Base-by-base conservation (phyloP, 148 eudicot species). In the Limonium bicolor region DNA sequence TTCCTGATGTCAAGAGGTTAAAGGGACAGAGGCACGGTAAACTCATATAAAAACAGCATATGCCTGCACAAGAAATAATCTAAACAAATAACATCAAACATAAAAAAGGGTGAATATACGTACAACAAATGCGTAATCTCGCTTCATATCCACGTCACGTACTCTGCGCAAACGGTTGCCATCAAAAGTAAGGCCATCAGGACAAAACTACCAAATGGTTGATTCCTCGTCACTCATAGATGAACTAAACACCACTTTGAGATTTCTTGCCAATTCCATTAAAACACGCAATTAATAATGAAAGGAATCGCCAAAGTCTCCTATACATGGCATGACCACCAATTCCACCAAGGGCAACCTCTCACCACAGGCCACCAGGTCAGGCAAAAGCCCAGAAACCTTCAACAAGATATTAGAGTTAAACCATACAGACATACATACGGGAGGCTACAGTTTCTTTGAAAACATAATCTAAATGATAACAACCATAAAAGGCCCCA, bases 91-190 rank as follows among this genome's bases (percentile, higher is more conserved):
- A 5, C 41, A 53, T 4, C 5, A 48, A 16, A 19, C 13, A 26
- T 1, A 19, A 55, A 12, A 41, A 33, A 40, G 48, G 39, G 66
- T 16, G 51, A 29, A 45, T 50, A 46, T 65, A 79, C 96, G 39
- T 83, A 88, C 96, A 58, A 88, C 94, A 46, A 88, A 88, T 46
- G 96, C 96, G 61, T 61, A 88, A 72, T 88, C 94, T 48, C 76
- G 78, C 94, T 88, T 88, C 96, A 88, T 83, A 70, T 83, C 96
- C 86, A 88, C 96, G 70, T 83, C 86, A 27, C 92, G 96, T 77
- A 88, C 86, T 88, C 96, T 88, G 96, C 92, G 94, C 51, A 88
- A 83, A 88, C 47, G 85, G 96, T 69, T 74, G 69, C 82, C 90
- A 87, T 59, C 82, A 87, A 87, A 82, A 82, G 77, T 82, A 83